Evolutionary conservation across 176 grass and related monocot genomes (phyloP), one percentile per base, ranked within the genome.

Genomic region (Zoysia japonica): DNA sequence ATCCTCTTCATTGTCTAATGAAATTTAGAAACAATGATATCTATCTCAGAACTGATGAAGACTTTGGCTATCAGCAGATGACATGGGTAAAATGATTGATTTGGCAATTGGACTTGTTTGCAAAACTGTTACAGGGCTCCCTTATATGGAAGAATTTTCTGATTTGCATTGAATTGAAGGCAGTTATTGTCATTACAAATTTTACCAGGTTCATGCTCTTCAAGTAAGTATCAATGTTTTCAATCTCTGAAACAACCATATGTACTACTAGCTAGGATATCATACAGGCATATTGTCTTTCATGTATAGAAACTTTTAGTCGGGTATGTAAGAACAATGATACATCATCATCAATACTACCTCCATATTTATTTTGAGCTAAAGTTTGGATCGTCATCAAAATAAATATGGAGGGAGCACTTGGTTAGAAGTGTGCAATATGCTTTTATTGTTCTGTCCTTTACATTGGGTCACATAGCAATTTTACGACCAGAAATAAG

Each of bases 1-100:
- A 68, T 82, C 73, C 20, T 35, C 80, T 67, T 90, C 86, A 12
- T 44, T 75, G n/a, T 82, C 79, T 81, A 84, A 86, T 55, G 82
- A 72, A 51, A 52, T 63, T 20, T 59, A 91, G 61, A 69, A 79
- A 65, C 68, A 89, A 52, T 49, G 14, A 43, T 37, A 49, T 71
- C 13, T 49, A 45, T 15, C 7, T 39, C 47, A 5, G 50, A 37
- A 19, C 54, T 13, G 9, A 16, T 41, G 49, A 28, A 73, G 28
- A 64, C 44, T 45, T 84, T 84, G 40, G 71, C 14, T 57, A 15
- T 65, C 65, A 11, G 12, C 28, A 38, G 10, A 65, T 64, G 64
- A 40, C 48, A 54, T 44, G 4, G n/a, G 50, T 35, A 46, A 36
- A 47, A 52, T 57, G 59, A 45, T 65, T 76, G 6, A 76, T 71